A percentile compares a stretch with the other conserved stretches of the same genome.
Evolutionary conservation across 1,284 basidiomycete species (phyloP).

Genomic region (Sanguinoderma infundibulare): DNA sequence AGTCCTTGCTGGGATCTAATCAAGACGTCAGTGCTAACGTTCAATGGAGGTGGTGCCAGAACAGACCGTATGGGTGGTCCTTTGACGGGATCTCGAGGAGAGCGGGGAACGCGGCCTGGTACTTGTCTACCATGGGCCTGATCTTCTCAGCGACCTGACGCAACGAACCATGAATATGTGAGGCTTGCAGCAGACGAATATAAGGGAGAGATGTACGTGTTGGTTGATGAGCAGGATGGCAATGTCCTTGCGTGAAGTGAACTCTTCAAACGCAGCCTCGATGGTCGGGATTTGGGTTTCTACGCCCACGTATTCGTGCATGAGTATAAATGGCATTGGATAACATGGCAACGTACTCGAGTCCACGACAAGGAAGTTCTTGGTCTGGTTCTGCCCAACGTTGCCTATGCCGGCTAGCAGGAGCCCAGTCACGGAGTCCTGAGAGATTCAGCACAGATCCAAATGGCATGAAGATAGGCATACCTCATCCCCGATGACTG

Average conservation of each 20-base stretch:
- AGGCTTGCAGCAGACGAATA: neutral
- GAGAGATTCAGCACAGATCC: slow-evolving; percentile 8
- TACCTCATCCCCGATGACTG: slow-evolving; percentile 96
- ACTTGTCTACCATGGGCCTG: slow-evolving; percentile 92
- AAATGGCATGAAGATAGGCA: neutral
- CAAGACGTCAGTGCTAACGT: slow-evolving; percentile 8
- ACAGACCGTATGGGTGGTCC: slow-evolving; percentile 86
- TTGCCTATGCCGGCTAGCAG: slow-evolving; percentile 93
- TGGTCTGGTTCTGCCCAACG: slow-evolving; percentile 86
- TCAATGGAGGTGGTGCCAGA: neutral
- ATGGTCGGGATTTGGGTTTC: slow-evolving; percentile 90
- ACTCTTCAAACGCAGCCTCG: slow-evolving; percentile 90
- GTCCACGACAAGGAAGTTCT: slow-evolving; percentile 96
- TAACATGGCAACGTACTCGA: slow-evolving; percentile 60
- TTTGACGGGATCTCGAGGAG: slow-evolving; percentile 97
- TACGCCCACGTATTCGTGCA: slow-evolving; percentile 38
- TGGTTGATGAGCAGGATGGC: slow-evolving; percentile 97
- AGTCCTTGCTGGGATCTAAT: slow-evolving; percentile 95
- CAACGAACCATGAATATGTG: neutral
- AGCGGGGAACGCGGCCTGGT: slow-evolving; percentile 95
- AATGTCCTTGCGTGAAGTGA: slow-evolving; percentile 90
- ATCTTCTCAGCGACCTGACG: slow-evolving; percentile 94
- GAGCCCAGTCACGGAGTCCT: slow-evolving; percentile 96
- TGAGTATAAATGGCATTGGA: neutral
- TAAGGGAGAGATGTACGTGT: slow-evolving; percentile 67